Base-by-base conservation (phyloP, 176 grass and related monocot species). In the Saccharum spontaneum region DNA sequence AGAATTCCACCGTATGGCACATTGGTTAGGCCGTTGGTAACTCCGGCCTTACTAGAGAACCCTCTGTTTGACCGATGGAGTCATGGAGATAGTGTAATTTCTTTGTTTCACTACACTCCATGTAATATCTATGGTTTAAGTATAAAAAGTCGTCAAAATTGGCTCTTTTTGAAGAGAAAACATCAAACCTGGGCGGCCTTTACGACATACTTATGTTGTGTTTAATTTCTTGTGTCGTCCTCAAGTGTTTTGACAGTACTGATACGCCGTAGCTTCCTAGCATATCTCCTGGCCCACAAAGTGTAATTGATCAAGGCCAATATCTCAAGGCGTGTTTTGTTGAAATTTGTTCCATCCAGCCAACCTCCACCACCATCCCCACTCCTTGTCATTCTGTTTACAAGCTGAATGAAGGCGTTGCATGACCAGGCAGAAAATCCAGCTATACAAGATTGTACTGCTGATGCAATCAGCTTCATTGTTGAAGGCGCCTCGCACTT, bases 201-300 rank as follows among this genome's bases (percentile, higher is more conserved):
- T 44, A 44, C 41, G 45, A 68, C 64, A 55, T 78, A 33, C 46
- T 65, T 57, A 41, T 79, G 17, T 28, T 50, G 28, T 57, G 31
- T 73, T 8, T 86, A 71, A 24, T 34, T 72, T 52, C 63, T 67
- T 72, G 16, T 44, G 10, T 14, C 33, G 23, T 31, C 17, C 4
- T 28, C 48, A 3, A 70, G 48, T 44, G 15, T 33, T 57, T 36
- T 12, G 17, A 31, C n/a, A 54, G 34, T 41, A 68, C 36, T 80
- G 26, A 40, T 59, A 4, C n/a, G 59, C 67, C 84, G 69, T 11
- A 67, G 60, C 60, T 22, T 88, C 67, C 64, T 74, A 15, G 37
- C 20, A 67, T 91, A 88, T 79, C 79, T 84, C 81, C 80, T 78
- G 10, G 67, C 85, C 89, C 85, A 91, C 80, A 87, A 84, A 48